Percentiles rank a stretch among this genome's conserved stretches.
Conservation (phyloP, 164 flowering plant species). For the Umbilicus rupestris region DNA sequence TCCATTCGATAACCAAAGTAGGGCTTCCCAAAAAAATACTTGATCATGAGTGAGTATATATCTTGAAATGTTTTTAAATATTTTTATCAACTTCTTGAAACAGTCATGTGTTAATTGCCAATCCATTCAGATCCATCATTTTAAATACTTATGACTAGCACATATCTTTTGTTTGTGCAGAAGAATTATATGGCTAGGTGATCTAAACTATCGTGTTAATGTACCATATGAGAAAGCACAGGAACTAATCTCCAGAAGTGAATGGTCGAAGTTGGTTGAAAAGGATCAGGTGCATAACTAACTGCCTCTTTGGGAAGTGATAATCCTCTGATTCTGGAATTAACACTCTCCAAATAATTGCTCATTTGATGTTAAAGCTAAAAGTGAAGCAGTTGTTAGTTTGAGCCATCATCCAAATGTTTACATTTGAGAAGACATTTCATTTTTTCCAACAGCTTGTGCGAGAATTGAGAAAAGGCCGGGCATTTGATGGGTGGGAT, state of each 20-base stretch:
- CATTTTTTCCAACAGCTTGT: slow-evolving; percentile 39
- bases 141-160: background rate
- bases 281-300: slow-evolving; percentile 62
- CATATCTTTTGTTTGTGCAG: slow-evolving; percentile 33
- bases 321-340: background rate
- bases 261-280: slow-evolving; percentile 65
- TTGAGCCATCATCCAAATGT: background rate
- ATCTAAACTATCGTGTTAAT: slow-evolving; percentile 84
- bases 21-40: slow-evolving; percentile 56
- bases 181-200: slow-evolving; percentile 88
- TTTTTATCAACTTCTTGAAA: background rate
- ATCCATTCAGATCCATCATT: background rate
- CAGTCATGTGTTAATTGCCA: background rate
- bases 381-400: background rate
- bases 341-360: background rate
- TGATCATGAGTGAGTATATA: slow-evolving; percentile 76
- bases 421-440: slow-evolving; percentile 8
- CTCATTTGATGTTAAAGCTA: background rate
- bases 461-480: slow-evolving; percentile 66
- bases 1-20: slow-evolving; percentile 29
- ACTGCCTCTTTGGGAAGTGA: background rate
- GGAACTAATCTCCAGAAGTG: slow-evolving; percentile 58
- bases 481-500: slow-evolving; percentile 88
- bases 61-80: background rate
- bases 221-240: slow-evolving; percentile 61